Base-by-base conservation (phyloP, 2,329 filamentous ascomycete species). In the Pseudophaeomoniella oleicola region DNA sequence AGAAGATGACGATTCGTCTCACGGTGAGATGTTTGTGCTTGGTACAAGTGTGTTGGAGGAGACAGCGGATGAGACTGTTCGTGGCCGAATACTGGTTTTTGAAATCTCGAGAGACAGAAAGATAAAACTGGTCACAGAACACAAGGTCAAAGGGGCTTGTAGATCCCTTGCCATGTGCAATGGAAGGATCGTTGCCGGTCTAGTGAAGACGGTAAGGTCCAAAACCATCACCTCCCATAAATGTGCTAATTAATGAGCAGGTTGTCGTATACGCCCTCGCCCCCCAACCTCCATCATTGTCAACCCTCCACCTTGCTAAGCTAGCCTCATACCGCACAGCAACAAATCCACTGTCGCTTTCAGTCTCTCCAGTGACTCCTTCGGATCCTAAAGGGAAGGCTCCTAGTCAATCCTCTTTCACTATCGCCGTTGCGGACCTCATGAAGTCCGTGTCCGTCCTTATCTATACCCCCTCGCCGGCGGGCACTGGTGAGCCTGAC, bases 371-470 rank as follows among this genome's bases (percentile, higher is more conserved):
- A 1, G 35, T 42, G 10, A 42, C 42, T 11, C 18, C 38, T 1
- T 30, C 37, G 3, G 17, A 16, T 13, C 32, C 32, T 12, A 34
- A 34, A 12, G 15, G 14, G 5, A 34, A 34, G 13, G 13, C 32
- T 9, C 32, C 32, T 12, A 34, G 11, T 34, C 32, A 34, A 18
- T 18, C 34, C 16, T 46, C 43, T n/a, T 77, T 79, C 46, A 67
- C 73, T 16, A 87, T 98, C 43, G 84, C 82, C 0, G 77, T 96
- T 6, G 82, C 80, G 1, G 90, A 98, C 51, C 63, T 98, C 32
- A 94, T 94, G 82, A 94, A 96, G 60, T 93, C 84, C 2, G 66
- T 93, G 16, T 78, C 81, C 1, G 62, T 96, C 4, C 65, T 94
- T 5, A 69, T 90, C 51, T 90, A 80, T 51, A 63, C 67, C 11